Percentiles rank a stretch among this genome's conserved stretches.
Conservation (phyloP, 139 green algal genomes). For the Tetraselmis chui region DNA sequence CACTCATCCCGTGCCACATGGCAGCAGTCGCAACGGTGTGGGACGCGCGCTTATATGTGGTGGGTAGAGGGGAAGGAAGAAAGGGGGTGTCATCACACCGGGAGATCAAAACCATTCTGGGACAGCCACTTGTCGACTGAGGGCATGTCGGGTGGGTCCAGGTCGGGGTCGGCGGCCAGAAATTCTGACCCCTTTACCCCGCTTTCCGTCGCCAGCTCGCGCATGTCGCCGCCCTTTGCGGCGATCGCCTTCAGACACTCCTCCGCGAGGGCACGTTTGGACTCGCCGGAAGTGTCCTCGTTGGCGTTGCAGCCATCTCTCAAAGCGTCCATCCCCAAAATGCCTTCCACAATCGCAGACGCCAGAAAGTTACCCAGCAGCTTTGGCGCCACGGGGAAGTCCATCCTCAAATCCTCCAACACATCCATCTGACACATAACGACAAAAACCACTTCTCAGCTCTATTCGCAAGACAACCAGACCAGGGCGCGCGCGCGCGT, state of each 20-base stretch:
- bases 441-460: no score
- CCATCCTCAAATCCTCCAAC: conserved; percentile 44
- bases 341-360: conserved; percentile 17
- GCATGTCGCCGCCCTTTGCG: conserved; percentile 24
- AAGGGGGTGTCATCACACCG: no score
- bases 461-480: neutral
- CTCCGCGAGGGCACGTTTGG: conserved; percentile 47
- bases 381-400: conserved; percentile 60
- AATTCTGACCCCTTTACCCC: conserved; percentile 33
- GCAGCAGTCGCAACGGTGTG: no score
- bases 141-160: conserved; percentile 47
- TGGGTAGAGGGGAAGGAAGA: no score
- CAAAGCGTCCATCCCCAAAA: conserved; percentile 27
- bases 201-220: conserved; percentile 21
- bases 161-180: conserved; percentile 52
- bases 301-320: conserved; percentile 20
- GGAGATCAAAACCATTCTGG: conserved; percentile 31
- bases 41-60: no score
- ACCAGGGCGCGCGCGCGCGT: no score
- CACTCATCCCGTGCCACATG: no score
- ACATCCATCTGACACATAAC: conserved; percentile 24
- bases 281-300: conserved; percentile 36
- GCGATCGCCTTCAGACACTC: conserved; percentile 37
- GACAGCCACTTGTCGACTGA: conserved; percentile 41
- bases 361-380: conserved; percentile 62